Base-by-base conservation (phyloP, 2,329 filamentous ascomycete species). In the Metarhizium sp. region DNA sequence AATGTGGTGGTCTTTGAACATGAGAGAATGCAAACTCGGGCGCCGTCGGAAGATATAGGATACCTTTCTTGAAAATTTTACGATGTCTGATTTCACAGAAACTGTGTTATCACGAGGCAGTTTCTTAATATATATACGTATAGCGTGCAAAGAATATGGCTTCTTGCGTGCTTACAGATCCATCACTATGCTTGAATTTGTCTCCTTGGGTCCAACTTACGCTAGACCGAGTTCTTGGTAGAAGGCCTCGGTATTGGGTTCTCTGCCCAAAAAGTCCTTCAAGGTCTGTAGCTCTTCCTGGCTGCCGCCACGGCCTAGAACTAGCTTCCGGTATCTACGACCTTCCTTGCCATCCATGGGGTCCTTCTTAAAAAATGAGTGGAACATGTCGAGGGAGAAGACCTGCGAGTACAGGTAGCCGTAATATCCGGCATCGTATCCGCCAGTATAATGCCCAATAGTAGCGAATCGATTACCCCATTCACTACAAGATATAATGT, bases 391-490 rank as follows among this genome's bases (percentile, higher is more conserved):
- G 30, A 86, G 81, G 25, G 85, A 88, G 72, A 92, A 94, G 18
- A 94, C 90, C 68, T 90, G 81, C 1, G 86, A 90, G 59, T 81
- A 86, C 38, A 87, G 73, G 66, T 87, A 87, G 63, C 84, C 83
- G 69, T 94, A 94, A 73, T 92, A 92, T 47, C 88, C 88, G 34
- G 89, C 88, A 69, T 92, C 89, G 65, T 94, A 94, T 2, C 89
- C 89, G 53, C 88, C 88, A 58, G 92, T 88, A 59, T 92, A 76
- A 70, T 94, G 89, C 16, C 88, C 88, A 65, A 94, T 92, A 0
- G 85, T 90, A 6, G 88, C 87, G 65, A 92, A 83, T 13, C 88
- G 87, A 62, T 91, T 81, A 45, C 87, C 88, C 87, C 87, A 91
- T 58, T 78, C 77, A 67, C 79, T 82, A 50, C 47, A 48, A 47